These are phyloP conservation scores for Schizochytrium sp. DNA, from an alignment of 108 stramenopile genomes.

Conservation along the genomic window DNA sequence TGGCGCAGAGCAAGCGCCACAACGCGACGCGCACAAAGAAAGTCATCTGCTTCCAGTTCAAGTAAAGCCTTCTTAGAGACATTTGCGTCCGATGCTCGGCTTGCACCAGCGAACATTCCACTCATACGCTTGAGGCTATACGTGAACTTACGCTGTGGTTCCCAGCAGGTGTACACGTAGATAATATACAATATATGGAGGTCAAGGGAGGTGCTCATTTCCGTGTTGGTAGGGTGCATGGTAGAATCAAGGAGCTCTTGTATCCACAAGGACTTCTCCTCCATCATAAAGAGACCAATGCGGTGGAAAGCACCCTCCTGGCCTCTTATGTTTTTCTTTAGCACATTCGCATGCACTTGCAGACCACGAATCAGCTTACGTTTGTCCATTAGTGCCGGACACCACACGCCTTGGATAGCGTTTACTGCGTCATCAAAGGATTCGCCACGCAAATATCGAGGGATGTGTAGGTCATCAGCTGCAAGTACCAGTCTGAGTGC, in stretches of 20 bases:
- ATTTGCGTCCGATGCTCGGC: background rate
- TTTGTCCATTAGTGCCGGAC: background rate
- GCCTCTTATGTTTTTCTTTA: background rate
- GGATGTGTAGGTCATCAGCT: background rate
- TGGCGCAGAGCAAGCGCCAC: constrained; percentile 29
- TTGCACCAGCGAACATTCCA: background rate
- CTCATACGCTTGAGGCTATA: background rate
- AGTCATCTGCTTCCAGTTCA: constrained; percentile 24
- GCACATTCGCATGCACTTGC: background rate
- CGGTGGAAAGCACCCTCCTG: background rate
- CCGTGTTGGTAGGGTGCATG: background rate
- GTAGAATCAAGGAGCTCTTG: constrained; percentile 26
- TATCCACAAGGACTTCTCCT: background rate
- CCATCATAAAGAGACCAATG: background rate
- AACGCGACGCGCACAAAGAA: background rate
- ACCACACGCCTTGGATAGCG: constrained; percentile 15
- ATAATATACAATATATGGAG: background rate
- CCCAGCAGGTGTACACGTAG: constrained; percentile 15
- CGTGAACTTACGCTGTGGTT: background rate
- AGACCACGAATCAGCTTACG: constrained; percentile 1
- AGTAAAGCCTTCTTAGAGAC: background rate
- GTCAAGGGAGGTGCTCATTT: background rate
- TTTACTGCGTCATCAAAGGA: constrained; percentile 8
- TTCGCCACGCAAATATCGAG: background rate
- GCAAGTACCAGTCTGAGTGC: background rate